Percentiles rank a stretch among this genome's conserved stretches.
Evolutionary conservation across 1,139 yeast genomes (phyloP).

Genomic region (Groenewaldozyma sp.): DNA sequence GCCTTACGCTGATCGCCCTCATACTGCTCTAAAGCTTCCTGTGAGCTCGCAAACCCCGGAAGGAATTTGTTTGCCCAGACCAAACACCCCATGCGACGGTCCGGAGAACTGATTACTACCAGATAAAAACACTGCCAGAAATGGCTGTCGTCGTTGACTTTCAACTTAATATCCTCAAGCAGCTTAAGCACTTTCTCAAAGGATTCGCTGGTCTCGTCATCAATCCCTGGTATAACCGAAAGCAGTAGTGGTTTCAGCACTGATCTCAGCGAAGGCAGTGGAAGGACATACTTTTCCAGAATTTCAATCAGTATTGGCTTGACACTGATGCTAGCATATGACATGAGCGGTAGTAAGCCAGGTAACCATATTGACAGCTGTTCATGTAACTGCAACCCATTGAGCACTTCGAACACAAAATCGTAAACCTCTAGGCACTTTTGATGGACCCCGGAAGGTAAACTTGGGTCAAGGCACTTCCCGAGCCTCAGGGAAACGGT

Average conservation of each 20-base stretch:
- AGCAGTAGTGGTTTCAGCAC: slow-evolving; percentile 62
- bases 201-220: slow-evolving; percentile 83
- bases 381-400: slow-evolving; percentile 11
- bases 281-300: slow-evolving; percentile 47
- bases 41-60: slow-evolving; percentile 41
- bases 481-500: slow-evolving; percentile 34
- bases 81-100: slow-evolving; percentile 73
- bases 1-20: slow-evolving; percentile 12
- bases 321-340: slow-evolving; percentile 81
- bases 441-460: slow-evolving; percentile 94
- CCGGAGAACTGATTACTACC: slow-evolving; percentile 68
- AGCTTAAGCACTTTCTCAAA: slow-evolving; percentile 52
- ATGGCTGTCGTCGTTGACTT: slow-evolving; percentile 55
- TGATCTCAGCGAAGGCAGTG: slow-evolving; percentile 40
- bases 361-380: slow-evolving; percentile 61
- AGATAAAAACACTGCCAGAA: slow-evolving; percentile 83
- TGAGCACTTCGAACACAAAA: slow-evolving; percentile 52
- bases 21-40: slow-evolving; percentile 4
- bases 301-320: slow-evolving; percentile 65
- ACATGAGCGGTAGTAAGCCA: slow-evolving; percentile 75
- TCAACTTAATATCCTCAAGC: slow-evolving; percentile 51
- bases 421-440: slow-evolving; percentile 74
- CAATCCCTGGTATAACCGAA: slow-evolving; percentile 77
- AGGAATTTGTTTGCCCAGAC: slow-evolving; percentile 62
- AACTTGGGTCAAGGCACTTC: slow-evolving; percentile 61